Conservation (phyloP, 345 rosid genomes). For the Cardamine chenopodiifolia region DNA sequence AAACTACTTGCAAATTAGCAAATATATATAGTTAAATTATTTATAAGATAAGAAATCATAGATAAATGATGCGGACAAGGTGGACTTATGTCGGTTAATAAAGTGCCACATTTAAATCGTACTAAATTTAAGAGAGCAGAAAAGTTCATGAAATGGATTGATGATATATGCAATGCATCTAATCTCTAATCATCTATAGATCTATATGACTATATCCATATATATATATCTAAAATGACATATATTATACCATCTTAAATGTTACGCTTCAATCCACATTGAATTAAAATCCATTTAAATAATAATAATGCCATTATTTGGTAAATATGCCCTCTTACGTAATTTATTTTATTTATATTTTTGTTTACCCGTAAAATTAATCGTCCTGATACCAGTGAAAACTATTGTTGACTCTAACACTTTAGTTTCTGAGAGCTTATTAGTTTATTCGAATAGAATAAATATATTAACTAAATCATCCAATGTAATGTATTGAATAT, state of each 20-base stretch:
- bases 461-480: background rate
- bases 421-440: background rate
- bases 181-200: constrained; percentile 11
- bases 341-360: background rate
- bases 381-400: background rate
- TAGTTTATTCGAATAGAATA: background rate
- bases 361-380: background rate
- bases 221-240: background rate
- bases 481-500: background rate
- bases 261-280: background rate
- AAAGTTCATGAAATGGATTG: constrained; percentile 10
- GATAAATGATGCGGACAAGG: constrained; percentile 30
- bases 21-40: background rate
- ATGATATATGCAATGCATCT: constrained; percentile 29
- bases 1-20: background rate
- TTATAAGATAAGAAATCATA: background rate
- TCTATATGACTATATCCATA: background rate
- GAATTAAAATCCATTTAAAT: background rate
- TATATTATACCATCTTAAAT: background rate
- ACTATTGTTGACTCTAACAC: background rate
- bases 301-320: background rate
- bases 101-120: constrained; percentile 17
- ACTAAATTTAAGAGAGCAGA: constrained; percentile 34
- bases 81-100: constrained; percentile 31
- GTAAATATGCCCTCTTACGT: background rate